Base-by-base conservation (phyloP, 768 basidiomycete species). In the Xanthoconium purpureum region DNA sequence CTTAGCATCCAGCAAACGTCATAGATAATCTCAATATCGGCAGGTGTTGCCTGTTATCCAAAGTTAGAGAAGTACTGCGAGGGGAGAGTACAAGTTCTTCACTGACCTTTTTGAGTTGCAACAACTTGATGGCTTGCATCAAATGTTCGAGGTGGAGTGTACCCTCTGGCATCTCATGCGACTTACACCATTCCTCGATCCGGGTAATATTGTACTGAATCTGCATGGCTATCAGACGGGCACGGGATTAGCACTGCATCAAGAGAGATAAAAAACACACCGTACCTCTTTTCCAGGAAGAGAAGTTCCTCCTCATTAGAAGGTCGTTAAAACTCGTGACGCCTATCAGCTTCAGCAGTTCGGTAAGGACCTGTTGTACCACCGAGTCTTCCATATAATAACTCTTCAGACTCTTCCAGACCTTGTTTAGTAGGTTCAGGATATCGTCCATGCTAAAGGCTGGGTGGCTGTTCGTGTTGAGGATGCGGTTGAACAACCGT, bases 1-100 rank as follows among this genome's bases (percentile, higher is more conserved):
- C 94, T 98, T 44, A 99, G 80, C 89, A 98, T 98, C 96, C 97
- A 98, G 79, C 96, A 98, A 58, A 99, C 96, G 68, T 95, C 93
- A 71, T 97, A 98, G 65, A 99, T 96, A 66, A 98, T 98, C 75
- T 98, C 95, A 59, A 99, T 97, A 69, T 98, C 97, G 24, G 89
- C 88, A 35, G 91, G 82, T 3, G 94, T 91, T 13, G 95, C 89
- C 94, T 95, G 58, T 61, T 33, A 33, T 45, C 30, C 53, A 36
- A 20, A 45, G 37, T 58, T 18, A 50, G 57, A 13, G 15, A 45
- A 12, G 65, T 48, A 64, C 58, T 35, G 51, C 29, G 30, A 32
- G 17, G 6, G 15, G 38, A 9, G 39, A n/a, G 17, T 46, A 44
- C 18, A 30, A 18, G 7, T 2, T n/a, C 1, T 37, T 32, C 35